These are phyloP conservation scores for Amphirosellinia nigrospora DNA, from an alignment of 495 filamentous ascomycete species.

Conservation along the genomic window DNA sequence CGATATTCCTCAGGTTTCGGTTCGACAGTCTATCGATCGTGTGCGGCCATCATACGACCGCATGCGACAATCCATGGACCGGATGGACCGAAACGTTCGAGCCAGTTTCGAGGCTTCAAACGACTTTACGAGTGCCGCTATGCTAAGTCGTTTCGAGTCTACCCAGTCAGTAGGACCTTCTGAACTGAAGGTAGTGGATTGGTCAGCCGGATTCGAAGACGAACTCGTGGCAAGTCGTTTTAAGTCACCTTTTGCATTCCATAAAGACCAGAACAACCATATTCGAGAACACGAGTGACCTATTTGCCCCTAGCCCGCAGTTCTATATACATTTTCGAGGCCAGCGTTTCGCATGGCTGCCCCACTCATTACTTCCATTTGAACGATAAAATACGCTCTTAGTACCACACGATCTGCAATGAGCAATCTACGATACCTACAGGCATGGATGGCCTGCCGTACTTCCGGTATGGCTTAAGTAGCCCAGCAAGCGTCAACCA, in stretches of 20 bases:
- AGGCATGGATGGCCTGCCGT: conserved; percentile 27
- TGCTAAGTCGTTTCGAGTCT: conserved; percentile 83
- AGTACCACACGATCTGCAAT: conserved; percentile 38
- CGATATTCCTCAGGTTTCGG: conserved; percentile 48
- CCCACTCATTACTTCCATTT: conserved; percentile 27
- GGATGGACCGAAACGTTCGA: conserved; percentile 52
- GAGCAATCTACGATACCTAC: conserved; percentile 40
- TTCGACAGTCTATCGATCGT: conserved; percentile 68
- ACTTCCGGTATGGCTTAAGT: conserved; percentile 22
- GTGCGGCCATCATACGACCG: conserved; percentile 79
- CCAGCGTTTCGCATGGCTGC: background rate
- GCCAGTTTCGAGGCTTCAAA: conserved; percentile 83
- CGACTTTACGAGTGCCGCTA: conserved; percentile 88
- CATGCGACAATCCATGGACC: conserved; percentile 75
- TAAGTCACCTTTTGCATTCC: conserved; percentile 35
- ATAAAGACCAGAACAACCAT: conserved; percentile 37
- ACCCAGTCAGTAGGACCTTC: conserved; percentile 55
- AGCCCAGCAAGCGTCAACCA: background rate
- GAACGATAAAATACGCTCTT: conserved; percentile 31
- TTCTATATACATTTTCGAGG: conserved; percentile 3
- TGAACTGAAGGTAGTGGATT: conserved; percentile 31
- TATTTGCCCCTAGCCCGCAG: background rate
- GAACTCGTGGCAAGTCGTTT: conserved; percentile 44
- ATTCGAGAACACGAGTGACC: conserved; percentile 39
- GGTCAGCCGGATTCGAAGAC: conserved; percentile 38